Evolutionary conservation across 2,329 filamentous ascomycete genomes (phyloP).

Genomic region (Tolypocladium endophyticum): DNA sequence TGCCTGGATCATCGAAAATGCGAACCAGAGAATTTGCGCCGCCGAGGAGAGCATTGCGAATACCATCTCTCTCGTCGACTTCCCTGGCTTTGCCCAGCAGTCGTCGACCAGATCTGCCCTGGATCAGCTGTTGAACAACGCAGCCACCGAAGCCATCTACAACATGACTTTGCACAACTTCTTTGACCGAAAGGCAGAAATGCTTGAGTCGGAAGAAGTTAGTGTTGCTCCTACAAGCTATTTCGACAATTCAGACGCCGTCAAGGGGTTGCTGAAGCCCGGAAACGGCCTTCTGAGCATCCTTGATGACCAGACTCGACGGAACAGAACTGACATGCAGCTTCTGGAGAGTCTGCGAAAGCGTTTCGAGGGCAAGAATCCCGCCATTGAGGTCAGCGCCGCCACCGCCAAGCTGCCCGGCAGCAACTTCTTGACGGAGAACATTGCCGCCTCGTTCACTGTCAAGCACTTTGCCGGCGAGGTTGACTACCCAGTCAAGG

Average conservation of each 20-base stretch:
- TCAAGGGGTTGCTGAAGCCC: conserved; percentile 81
- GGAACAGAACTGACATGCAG: conserved; percentile 80
- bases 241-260: conserved; percentile 94
- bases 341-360: conserved; percentile 84
- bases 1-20: conserved; percentile 83
- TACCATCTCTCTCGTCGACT: conserved; percentile 90
- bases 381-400: conserved; percentile 71
- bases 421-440: conserved; percentile 82
- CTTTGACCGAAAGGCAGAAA: conserved; percentile 87
- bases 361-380: conserved; percentile 90
- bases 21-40: conserved; percentile 84
- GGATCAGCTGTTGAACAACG: conserved; percentile 91
- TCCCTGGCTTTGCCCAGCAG: conserved; percentile 86
- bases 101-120: conserved; percentile 73
- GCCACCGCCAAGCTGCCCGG: conserved; percentile 69
- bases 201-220: conserved; percentile 90
- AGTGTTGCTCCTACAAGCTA: conserved; percentile 85
- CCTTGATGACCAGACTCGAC: conserved; percentile 87
- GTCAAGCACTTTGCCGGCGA: conserved; percentile 94
- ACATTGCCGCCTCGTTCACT: conserved; percentile 71
- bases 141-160: conserved; percentile 84
- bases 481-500: conserved; percentile 83
- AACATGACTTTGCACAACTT: conserved; percentile 92
- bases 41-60: conserved; percentile 82
- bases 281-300: conserved; percentile 92